Evolutionary conservation across 495 filamentous ascomycete species (phyloP).

Genomic region (Durotheca rogersii): DNA sequence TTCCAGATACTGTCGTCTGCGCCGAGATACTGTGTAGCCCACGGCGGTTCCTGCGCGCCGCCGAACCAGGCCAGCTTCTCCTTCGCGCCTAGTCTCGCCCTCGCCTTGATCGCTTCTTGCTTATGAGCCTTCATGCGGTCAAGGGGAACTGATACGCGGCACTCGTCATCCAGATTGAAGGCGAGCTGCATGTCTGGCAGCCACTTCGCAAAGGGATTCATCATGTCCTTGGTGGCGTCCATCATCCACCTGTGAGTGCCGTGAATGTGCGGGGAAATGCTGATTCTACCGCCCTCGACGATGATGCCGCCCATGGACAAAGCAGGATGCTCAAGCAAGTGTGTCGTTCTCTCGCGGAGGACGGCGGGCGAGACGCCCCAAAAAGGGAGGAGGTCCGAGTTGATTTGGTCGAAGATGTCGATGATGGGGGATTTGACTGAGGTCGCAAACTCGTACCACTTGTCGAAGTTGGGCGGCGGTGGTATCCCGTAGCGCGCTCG

Average conservation of each 20-base stretch:
- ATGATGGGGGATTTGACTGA: slow-evolving; percentile 63
- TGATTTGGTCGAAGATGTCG: slow-evolving; percentile 75
- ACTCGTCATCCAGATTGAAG: slow-evolving; percentile 77
- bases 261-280: slow-evolving; percentile 31
- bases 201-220: slow-evolving; percentile 64
- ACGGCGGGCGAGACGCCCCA: slow-evolving; percentile 64
- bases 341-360: slow-evolving; percentile 49
- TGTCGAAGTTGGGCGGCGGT: slow-evolving; percentile 65
- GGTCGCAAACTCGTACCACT: slow-evolving; percentile 73
- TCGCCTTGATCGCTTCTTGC: slow-evolving; percentile 27
- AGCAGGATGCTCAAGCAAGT: slow-evolving; percentile 31
- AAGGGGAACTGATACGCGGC: slow-evolving; percentile 69
- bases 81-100: slow-evolving; percentile 37
- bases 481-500: slow-evolving; percentile 51
- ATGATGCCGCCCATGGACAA: slow-evolving; percentile 39
- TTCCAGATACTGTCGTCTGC: slow-evolving; percentile 31
- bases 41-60: slow-evolving; percentile 21
- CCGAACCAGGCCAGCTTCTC: slow-evolving; percentile 35
- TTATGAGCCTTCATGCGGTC: slow-evolving; percentile 47
- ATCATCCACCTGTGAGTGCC: slow-evolving; percentile 42
- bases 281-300: slow-evolving; percentile 52
- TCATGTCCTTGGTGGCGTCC: slow-evolving; percentile 67
- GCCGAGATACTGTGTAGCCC: slow-evolving; percentile 16
- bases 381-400: slow-evolving; percentile 68
- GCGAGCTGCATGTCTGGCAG: slow-evolving; percentile 82